Evolutionary conservation across 495 filamentous ascomycete genomes (phyloP).

Genomic region (Xylaria longipes): DNA sequence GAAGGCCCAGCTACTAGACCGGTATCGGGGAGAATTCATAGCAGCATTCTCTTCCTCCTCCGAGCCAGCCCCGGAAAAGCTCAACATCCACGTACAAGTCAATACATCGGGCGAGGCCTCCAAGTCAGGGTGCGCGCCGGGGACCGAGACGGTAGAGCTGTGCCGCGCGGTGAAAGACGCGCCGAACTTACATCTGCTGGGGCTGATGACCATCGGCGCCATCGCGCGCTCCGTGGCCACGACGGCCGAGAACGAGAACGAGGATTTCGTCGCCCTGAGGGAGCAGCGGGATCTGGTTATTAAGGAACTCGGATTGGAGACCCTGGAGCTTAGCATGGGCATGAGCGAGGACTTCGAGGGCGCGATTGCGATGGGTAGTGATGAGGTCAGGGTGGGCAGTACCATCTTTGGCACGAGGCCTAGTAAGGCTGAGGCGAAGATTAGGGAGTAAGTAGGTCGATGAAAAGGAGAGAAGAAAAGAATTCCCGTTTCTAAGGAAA

Average conservation of each 20-base stretch:
- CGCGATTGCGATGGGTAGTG: slow-evolving; percentile 81
- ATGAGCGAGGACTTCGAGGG: slow-evolving; percentile 98
- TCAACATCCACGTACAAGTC: slow-evolving; percentile 87
- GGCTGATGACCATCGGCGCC: slow-evolving; percentile 96
- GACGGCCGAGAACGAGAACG: slow-evolving; percentile 79
- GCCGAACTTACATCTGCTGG: slow-evolving; percentile 74
- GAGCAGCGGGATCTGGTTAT: slow-evolving; percentile 70
- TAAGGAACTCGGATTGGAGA: slow-evolving; percentile 50
- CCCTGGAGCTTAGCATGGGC: slow-evolving; percentile 68
- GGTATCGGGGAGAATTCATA: slow-evolving; percentile 68
- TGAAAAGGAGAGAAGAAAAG: background rate
- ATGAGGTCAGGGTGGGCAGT: slow-evolving; percentile 93
- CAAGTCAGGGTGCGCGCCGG: slow-evolving; percentile 82
- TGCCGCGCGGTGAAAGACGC: slow-evolving; percentile 70
- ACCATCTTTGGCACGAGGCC: slow-evolving; percentile 89
- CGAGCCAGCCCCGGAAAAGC: slow-evolving; percentile 44
- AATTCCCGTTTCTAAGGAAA: background rate
- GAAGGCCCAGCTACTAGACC: slow-evolving; percentile 83
- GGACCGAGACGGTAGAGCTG: slow-evolving; percentile 61
- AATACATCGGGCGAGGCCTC: slow-evolving; percentile 90
- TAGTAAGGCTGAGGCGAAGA: slow-evolving; percentile 71
- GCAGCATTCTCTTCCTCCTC: slow-evolving; percentile 35
- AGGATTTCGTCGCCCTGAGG: slow-evolving; percentile 77
- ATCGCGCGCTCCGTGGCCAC: slow-evolving; percentile 80
- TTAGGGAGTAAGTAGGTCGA: slow-evolving; percentile 47